Base-by-base conservation (phyloP, 164 flowering plant species). In the Vitis rupestris region DNA sequence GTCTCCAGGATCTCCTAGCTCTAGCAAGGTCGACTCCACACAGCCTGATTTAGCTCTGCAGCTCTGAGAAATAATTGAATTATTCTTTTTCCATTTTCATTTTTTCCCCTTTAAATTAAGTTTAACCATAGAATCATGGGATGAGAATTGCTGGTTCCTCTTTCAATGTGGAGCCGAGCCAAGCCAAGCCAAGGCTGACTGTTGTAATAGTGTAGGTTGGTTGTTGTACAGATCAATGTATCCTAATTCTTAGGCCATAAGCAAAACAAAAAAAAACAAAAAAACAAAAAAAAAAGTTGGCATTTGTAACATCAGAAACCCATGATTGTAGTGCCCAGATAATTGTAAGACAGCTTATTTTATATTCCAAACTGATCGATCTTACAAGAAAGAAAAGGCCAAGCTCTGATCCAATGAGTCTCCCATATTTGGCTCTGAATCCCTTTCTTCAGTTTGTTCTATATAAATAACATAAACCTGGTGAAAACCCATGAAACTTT, bases 11-110 rank as follows among this genome's bases (percentile, higher is more conserved):
- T 86, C 88, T 51, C 88, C 89, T 16, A 70, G 74, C 67, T 78
- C 81, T 10, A 70, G 77, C 48, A 65, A 73, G 59, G 78, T 76
- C 16, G 88, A 88, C 59, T 72, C 89, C 4, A 72, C 79, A 14
- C 89, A 85, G 37, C 89, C 93, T 29, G 90, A 88, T 74, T 81
- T 86, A 69, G 84, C 80, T 56, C 72, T 87, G 82, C 89, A 88
- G 83, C 86, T 88, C 30, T 88, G 81, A 88, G 75, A 72, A 23
- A 61, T 70, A 55, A 66, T 58, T 58, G 44, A 53, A 30, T 57
- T 19, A 48, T 30, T 70, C 68, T 67, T 66, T 29, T 66, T 51
- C 44, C 44, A 37, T 37, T 23, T 23, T 37, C 44, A 37, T 37
- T 70, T 53, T 51, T 70, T 67, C 16, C 16, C 7, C 16, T 59